Evolutionary conservation across 331 rosid genomes (phyloP).

Genomic region (Rosa hybrid): DNA sequence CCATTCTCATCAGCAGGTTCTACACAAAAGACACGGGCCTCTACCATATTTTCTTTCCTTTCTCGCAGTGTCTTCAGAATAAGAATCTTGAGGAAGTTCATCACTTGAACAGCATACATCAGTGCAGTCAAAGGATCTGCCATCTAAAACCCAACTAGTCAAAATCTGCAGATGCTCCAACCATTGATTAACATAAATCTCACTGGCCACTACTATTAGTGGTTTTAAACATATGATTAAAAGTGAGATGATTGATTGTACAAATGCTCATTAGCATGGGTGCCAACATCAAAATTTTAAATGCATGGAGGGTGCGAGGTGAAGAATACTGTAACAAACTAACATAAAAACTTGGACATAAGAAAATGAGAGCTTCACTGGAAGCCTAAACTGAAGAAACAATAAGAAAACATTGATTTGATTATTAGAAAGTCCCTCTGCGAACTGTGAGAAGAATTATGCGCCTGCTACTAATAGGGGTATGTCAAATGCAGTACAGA

Average conservation of each 20-base stretch:
- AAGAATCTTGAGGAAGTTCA: conserved; percentile 86
- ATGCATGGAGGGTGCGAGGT: neutral
- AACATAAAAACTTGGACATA: neutral
- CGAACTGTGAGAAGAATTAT: neutral
- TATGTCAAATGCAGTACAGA: neutral
- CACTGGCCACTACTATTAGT: neutral
- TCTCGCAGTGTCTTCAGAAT: conserved; percentile 58
- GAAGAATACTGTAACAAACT: neutral
- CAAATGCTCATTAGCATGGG: neutral
- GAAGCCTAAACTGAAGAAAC: neutral
- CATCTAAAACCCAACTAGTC: conserved; percentile 59
- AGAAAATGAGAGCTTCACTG: neutral
- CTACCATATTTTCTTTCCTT: conserved; percentile 63
- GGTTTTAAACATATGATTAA: neutral
- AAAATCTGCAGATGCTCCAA: conserved; percentile 6
- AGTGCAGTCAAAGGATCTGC: conserved; percentile 88
- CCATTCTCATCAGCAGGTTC: conserved; percentile 58
- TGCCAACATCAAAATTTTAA: neutral
- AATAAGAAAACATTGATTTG: neutral
- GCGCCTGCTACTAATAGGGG: neutral
- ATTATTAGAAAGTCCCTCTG: neutral
- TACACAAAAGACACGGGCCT: conserved; percentile 35
- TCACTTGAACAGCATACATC: conserved; percentile 95
- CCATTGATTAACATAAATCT: neutral
- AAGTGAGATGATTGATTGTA: neutral